Evolutionary conservation across 1,284 basidiomycete species (phyloP).

Genomic region (Puccinia hordei): DNA sequence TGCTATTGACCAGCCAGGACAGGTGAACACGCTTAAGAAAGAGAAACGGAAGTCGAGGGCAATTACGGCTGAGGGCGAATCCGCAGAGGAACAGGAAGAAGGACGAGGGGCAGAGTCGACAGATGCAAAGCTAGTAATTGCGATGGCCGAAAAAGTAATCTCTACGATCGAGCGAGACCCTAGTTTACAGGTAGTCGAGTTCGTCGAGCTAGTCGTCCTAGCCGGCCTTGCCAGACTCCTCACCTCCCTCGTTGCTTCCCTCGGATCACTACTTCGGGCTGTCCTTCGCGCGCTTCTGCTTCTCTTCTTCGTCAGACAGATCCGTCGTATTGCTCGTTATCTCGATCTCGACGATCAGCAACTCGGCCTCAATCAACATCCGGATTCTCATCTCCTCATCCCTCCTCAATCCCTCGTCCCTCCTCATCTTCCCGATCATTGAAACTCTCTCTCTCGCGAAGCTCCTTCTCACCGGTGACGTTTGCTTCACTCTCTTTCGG

Average conservation of each 20-base stretch:
- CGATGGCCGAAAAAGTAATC: neutral
- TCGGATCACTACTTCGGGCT: neutral
- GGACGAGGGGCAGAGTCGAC: neutral
- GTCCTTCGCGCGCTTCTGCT: neutral
- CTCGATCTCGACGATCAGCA: neutral
- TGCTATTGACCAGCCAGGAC: neutral
- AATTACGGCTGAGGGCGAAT: neutral
- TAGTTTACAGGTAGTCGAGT: neutral
- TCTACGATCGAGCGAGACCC: conserved; percentile 1
- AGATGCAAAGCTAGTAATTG: conserved; percentile 8
- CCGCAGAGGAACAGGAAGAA: neutral
- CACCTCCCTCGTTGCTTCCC: neutral
- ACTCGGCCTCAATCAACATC: neutral
- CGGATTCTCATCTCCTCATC: neutral
- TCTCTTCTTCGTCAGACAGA: neutral
- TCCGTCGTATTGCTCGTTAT: neutral
- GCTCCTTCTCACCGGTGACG: too few species aligned
- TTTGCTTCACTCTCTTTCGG: neutral
- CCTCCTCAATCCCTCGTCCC: too few species aligned
- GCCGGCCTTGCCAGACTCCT: neutral
- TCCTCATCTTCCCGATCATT: too few species aligned
- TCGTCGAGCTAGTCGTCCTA: neutral
- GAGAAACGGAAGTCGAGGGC: neutral
- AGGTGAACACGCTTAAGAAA: too few species aligned
- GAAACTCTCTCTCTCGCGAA: too few species aligned